Base-by-base conservation (phyloP, 805 yeast genomes). In the Lipomyces anomalus region DNA sequence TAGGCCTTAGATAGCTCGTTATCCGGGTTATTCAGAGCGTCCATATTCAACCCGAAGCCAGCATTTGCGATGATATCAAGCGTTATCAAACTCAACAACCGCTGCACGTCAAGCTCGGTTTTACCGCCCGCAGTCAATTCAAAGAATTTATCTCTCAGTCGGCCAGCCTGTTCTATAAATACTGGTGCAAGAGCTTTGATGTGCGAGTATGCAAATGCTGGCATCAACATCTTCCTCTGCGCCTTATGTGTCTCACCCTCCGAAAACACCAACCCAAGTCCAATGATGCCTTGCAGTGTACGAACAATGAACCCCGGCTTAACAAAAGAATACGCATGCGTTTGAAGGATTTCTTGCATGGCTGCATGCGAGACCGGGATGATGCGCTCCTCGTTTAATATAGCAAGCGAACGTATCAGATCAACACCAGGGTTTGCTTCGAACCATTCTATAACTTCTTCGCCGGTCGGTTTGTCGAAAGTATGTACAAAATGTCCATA, bases 191-290 rank as follows among this genome's bases (percentile, higher is more conserved):
- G 40, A 1, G 44, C 36, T 21, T 43, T 43, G 7, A 44, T 22
- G 22, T 44, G 42, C 5, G 38, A 37, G 34, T 22, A 43, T 13
- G 49, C 21, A 30, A 50, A 47, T 26, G 47, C 55, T 1, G 55
- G 55, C 49, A 44, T 44, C 6, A 50, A 43, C 21, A 44, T 23
- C 24, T 44, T 47, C 7, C 55, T 35, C 30, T 50, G 55, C 16
- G 30, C 42, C 29, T 38, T 44, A 20, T 50, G 55, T 36, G 9
- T 40, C 7, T 50, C 55, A 21, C 55, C 55, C 34, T 50, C 55
- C 4, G 52, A 39, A 40, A 47, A 47, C 7, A 50, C 13, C 16
- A 50, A 9, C 13, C 52, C 51, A 28, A 47, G 41, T n/a, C 55
- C 55, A 6, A 50, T 42, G 11, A 50, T 28, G 2, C 46, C 47